Base-by-base conservation (phyloP, 2,329 filamentous ascomycete genomes). In the Lizonia empirigonia region DNA sequence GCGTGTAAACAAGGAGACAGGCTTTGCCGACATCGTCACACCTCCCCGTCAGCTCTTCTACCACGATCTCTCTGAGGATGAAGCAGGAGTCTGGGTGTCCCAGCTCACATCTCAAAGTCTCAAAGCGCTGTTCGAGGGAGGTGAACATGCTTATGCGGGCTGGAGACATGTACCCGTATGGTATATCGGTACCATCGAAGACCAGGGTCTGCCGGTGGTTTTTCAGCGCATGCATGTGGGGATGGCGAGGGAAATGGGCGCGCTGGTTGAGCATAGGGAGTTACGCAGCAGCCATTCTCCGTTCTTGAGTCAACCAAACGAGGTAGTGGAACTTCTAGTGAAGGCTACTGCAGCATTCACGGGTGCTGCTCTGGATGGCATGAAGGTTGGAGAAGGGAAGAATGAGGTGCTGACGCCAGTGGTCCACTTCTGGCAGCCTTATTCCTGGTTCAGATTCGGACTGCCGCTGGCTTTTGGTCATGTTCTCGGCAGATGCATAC, bases 281-380 rank as follows among this genome's bases (percentile, higher is more conserved):
- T 50, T 82, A 34, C 53, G 61, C 30, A 77, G 69, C n/a, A 75
- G 78, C 16, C 79, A 82, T 64, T 80, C 77, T 9, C 77, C 78
- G 0, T 78, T 82, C 63, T 50, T 82, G 59, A 81, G 79, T 60
- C 66, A 62, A 55, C 76, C 78, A 0, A 62, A 70, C 2, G 74
- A 75, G 48, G 76, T 75, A 1, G 74, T 64, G 1, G 56, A 55
- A 2, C 39, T 42, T n/a, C n/a, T n/a, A n/a, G n/a, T n/a, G n/a
- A n/a, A n/a, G n/a, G n/a, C n/a, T n/a, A n/a, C n/a, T n/a, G n/a
- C n/a, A n/a, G n/a, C n/a, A n/a, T n/a, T n/a, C n/a, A n/a, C n/a
- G n/a, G n/a, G n/a, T n/a, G n/a, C n/a, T n/a, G n/a, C n/a, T n/a
- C n/a, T n/a, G n/a, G n/a, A n/a, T n/a, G n/a, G n/a, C n/a, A n/a